Conservation (phyloP, 208 protist species). For the Phytomonas sp. region DNA sequence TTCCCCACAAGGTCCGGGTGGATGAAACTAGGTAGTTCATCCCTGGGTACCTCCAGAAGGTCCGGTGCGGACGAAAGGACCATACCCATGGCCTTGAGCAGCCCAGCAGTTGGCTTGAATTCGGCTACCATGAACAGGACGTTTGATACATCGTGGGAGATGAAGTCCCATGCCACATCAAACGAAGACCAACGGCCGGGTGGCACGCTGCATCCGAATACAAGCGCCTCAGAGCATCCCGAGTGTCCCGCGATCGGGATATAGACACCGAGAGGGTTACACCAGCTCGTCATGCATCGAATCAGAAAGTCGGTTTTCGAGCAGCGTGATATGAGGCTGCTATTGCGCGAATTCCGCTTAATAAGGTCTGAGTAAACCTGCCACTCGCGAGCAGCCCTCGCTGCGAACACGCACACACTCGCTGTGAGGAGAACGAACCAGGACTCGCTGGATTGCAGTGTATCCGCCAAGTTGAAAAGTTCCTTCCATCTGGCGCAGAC, state of each 20-base stretch:
- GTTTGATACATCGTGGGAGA: not conserved
- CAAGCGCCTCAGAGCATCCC: not conserved
- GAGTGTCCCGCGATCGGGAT: constrained; percentile 12
- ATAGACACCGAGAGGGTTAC: constrained; percentile 55
- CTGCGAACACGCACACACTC: constrained; percentile 50
- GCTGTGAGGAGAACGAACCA: constrained; percentile 45
- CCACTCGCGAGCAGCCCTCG: constrained; percentile 48
- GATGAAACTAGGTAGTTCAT: constrained; percentile 29
- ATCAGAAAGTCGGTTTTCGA: constrained; percentile 51
- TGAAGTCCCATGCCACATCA: not conserved
- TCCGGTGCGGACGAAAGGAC: constrained; percentile 47
- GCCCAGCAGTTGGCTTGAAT: constrained; percentile 10
- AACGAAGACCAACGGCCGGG: constrained; percentile 3
- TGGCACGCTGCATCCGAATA: constrained; percentile 12
- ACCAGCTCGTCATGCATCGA: constrained; percentile 41
- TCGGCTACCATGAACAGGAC: constrained; percentile 5
- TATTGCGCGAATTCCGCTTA: constrained; percentile 19
- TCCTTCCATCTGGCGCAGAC: constrained; percentile 14
- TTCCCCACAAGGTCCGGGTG: constrained; percentile 35
- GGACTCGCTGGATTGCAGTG: constrained; percentile 20
- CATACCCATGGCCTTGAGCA: constrained; percentile 39
- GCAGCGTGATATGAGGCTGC: constrained; percentile 21
- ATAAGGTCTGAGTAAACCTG: constrained; percentile 43
- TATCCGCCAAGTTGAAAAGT: constrained; percentile 12
- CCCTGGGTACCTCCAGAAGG: constrained; percentile 15